Base-by-base conservation (phyloP, 768 basidiomycete genomes). In the Boletus rubescentipes region DNA sequence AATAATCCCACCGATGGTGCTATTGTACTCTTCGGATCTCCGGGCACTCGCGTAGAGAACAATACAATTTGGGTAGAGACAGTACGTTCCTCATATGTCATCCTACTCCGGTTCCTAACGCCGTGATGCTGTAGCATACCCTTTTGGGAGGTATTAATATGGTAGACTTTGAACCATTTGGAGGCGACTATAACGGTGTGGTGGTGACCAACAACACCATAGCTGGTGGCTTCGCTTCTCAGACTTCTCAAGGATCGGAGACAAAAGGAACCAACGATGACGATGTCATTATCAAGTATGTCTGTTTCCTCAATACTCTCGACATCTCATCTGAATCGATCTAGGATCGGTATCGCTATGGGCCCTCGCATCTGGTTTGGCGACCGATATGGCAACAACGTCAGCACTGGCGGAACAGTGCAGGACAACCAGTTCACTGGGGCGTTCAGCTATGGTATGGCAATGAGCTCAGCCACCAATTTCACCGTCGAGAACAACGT, bases 341-440 rank as follows among this genome's bases (percentile, higher is more conserved):
- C 8, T 14, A 90, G 89, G 67, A 84, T 91, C 62, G 89, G 85
- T n/a, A 85, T 91, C 44, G 89, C 88, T 29, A 79, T 91, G 15
- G 89, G 90, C 9, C 87, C 90, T 9, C 80, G 80, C 11, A 83
- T 82, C 15, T 91, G 89, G 89, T 90, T 89, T 54, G 85, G 83
- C 3, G 70, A 79, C 58, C 63, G 68, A 47, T 87, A 75, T 58
- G 75, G 76, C 21, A 80, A 79, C 51, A 83, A 85, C 54, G 76
- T 80, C 61, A 79, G 75, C 65, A 73, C 66, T 35, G 74, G 75
- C n/a, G 88, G 79, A 7, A 72, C 74, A 6, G 83, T 89, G 20
- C 61, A 71, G 16, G 71, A 80, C 64, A 91, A 91, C 67, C 68
- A 67, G 30, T 63, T 88, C 20, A 78, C 79, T 11, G 86, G 86